A percentile compares a stretch with the other conserved stretches of the same genome.
These are phyloP conservation scores for Rhodotorula kratochvilovae DNA, from an alignment of 768 basidiomycete genomes.

Conservation along the genomic window DNA sequence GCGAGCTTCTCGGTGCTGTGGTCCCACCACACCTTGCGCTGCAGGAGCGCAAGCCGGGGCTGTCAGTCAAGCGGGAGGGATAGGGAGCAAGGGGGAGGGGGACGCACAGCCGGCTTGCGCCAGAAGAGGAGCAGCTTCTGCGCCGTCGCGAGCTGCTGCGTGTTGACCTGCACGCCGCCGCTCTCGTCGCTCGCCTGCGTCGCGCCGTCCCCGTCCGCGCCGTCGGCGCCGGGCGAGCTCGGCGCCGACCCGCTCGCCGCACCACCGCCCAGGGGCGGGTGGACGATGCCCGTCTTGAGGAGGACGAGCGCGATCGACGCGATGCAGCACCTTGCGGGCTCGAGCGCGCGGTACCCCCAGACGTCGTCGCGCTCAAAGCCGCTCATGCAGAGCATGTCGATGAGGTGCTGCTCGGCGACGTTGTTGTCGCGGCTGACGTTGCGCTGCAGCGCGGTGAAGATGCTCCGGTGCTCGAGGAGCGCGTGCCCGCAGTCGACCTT, in stretches of 20 bases:
- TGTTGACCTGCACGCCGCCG: conserved; percentile 72
- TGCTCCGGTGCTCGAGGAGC: conserved; percentile 80
- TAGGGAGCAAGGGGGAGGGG: conserved; percentile 13
- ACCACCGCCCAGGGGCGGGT: conserved; percentile 52
- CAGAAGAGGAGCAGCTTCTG: conserved; percentile 96
- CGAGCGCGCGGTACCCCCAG: conserved; percentile 95
- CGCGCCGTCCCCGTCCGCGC: neutral
- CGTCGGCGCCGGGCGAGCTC: neutral
- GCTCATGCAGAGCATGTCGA: conserved; percentile 99
- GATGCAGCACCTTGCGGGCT: conserved; percentile 94
- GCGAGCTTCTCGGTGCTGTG: conserved; percentile 72
- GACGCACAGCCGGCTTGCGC: conserved; percentile 96
- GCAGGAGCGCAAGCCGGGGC: conserved; percentile 5
- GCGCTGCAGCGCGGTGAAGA: conserved; percentile 94
- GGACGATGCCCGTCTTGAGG: conserved; percentile 91
- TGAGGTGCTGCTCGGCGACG: conserved; percentile 95
- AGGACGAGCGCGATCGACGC: conserved; percentile 96
- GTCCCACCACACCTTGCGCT: conserved; percentile 99
- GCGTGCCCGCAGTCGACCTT: conserved; percentile 82
- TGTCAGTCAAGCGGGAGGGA: neutral
- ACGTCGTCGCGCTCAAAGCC: conserved; percentile 96
- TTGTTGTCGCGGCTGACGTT: conserved; percentile 99
- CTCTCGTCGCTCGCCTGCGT: neutral
- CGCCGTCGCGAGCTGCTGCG: conserved; percentile 90
- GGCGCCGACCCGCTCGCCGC: neutral